Conservation (phyloP, 2,329 filamentous ascomycete species). For the Fusarium subtropicale region DNA sequence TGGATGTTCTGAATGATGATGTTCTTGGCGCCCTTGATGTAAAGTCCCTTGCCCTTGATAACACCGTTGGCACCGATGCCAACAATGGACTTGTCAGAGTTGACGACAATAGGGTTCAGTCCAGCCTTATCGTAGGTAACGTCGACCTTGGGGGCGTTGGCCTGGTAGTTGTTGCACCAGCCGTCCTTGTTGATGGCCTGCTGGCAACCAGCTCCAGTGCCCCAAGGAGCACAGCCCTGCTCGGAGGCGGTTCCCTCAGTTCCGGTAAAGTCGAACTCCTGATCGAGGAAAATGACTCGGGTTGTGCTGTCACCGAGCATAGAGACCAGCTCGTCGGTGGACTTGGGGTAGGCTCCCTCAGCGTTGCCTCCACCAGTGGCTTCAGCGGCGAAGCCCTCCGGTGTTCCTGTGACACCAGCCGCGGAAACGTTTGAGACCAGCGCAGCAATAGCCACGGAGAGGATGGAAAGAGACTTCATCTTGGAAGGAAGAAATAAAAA, state of each 20-base stretch:
- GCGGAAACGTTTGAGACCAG: constrained; percentile 32
- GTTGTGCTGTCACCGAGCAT: constrained; percentile 65
- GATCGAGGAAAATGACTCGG: constrained; percentile 68
- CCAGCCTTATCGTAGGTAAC: constrained; percentile 65
- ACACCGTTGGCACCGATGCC: constrained; percentile 64
- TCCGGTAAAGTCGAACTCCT: constrained; percentile 66
- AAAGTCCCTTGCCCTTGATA: constrained; percentile 68
- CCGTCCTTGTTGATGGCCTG: constrained; percentile 69
- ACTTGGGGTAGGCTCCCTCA: constrained; percentile 66
- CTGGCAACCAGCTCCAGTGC: constrained; percentile 65
- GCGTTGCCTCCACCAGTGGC: constrained; percentile 73
- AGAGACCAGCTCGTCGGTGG: constrained; percentile 68
- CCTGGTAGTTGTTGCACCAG: constrained; percentile 71
- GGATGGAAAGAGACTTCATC: constrained; percentile 34
- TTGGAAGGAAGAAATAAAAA: constrained; percentile 11
- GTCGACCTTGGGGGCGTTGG: constrained; percentile 58
- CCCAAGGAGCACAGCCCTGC: constrained; percentile 70
- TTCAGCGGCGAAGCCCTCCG: constrained; percentile 60
- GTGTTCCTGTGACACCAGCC: constrained; percentile 49
- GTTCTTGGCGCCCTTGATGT: constrained; percentile 59
- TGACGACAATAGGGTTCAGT: constrained; percentile 61
- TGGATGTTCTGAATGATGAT: constrained; percentile 71
- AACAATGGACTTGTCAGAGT: constrained; percentile 68
- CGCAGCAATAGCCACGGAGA: constrained; percentile 33
- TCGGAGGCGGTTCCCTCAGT: constrained; percentile 64